These are phyloP conservation scores for Penicillium sp. DNA, from an alignment of 2,329 filamentous ascomycete species.

Conservation along the genomic window DNA sequence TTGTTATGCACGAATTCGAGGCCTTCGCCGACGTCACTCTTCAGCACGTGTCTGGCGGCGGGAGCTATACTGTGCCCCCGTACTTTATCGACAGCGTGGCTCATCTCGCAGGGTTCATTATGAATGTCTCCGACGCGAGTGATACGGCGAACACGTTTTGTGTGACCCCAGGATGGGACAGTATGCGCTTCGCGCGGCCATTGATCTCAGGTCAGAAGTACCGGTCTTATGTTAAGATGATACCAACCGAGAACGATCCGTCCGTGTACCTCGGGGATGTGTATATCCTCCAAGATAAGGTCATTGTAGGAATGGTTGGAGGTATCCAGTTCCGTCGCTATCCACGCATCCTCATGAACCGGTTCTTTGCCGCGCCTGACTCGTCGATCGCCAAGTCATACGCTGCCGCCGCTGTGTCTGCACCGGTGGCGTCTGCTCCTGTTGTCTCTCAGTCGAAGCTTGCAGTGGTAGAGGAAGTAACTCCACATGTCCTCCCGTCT, in stretches of 20 bases:
- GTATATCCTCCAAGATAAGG: conserved; percentile 38
- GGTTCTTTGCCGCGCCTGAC: not conserved
- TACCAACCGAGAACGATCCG: conserved; percentile 22
- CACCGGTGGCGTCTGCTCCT: not conserved
- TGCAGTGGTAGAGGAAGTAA: no score
- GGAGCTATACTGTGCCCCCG: conserved; percentile 29
- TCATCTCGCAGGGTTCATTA: conserved; percentile 34
- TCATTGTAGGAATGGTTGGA: conserved; percentile 33
- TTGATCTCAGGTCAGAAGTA: conserved; percentile 3
- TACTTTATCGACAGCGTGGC: conserved; percentile 33
- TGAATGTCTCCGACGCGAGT: conserved; percentile 30
- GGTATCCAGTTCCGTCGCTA: not conserved
- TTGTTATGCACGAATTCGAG: conserved; percentile 35
- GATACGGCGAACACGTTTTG: conserved; percentile 26
- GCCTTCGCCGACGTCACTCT: conserved; percentile 30
- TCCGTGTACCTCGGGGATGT: conserved; percentile 1
- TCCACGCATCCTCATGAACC: conserved; percentile 1
- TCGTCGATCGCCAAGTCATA: not conserved
- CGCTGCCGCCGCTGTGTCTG: not conserved
- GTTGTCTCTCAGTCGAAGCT: not conserved
- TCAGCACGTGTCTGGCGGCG: conserved; percentile 12
- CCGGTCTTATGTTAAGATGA: conserved; percentile 7
- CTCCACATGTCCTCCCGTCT: no score
- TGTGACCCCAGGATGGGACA: conserved; percentile 33
- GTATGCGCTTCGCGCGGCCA: conserved; percentile 20